phyloP scores from a whole-genome alignment of 2,329 filamentous ascomycete species.

The Clonostachys byssicola region DNA sequence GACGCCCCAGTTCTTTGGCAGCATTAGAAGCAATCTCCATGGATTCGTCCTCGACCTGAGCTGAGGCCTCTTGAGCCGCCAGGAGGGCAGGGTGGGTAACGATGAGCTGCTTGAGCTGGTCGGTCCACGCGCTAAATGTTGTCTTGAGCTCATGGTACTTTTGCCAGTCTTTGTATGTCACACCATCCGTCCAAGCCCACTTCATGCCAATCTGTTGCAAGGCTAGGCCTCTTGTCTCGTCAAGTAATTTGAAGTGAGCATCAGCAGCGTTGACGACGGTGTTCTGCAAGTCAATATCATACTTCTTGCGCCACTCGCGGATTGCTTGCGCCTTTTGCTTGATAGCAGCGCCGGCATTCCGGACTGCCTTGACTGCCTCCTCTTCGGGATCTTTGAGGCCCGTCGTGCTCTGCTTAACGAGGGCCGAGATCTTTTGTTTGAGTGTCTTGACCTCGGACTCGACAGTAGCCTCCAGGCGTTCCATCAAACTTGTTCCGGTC shows the following conservation, averaged over 20 bases:
- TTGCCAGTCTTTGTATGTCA: slow-evolving; percentile 96
- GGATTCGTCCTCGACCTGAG: slow-evolving; percentile 69
- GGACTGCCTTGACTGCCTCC: slow-evolving; percentile 47
- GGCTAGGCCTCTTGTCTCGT: slow-evolving; percentile 77
- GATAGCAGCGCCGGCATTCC: slow-evolving; percentile 66
- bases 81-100: slow-evolving; percentile 68
- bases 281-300: slow-evolving; percentile 63
- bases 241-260: slow-evolving; percentile 77
- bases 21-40: slow-evolving; percentile 78
- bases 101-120: slow-evolving; percentile 74
- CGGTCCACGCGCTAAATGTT: slow-evolving; percentile 79
- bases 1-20: slow-evolving; percentile 71
- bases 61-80: slow-evolving; percentile 62
- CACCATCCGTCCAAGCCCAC: slow-evolving; percentile 93
- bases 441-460: slow-evolving; percentile 60
- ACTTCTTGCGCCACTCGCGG: slow-evolving; percentile 70
- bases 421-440: slow-evolving; percentile 63
- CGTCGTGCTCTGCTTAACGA: slow-evolving; percentile 44
- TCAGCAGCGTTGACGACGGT: slow-evolving; percentile 71
- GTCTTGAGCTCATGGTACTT: slow-evolving; percentile 88
- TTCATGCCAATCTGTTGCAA: slow-evolving; percentile 88
- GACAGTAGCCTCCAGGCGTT: slow-evolving; percentile 65
- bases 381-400: slow-evolving; percentile 36
- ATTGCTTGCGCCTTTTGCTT: slow-evolving; percentile 75
- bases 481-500: slow-evolving; percentile 62